A percentile compares a stretch with the other conserved stretches of the same genome.
Conservation (phyloP, 2,329 filamentous ascomycete species). For the Zelopaecilomyces penicillatus region DNA sequence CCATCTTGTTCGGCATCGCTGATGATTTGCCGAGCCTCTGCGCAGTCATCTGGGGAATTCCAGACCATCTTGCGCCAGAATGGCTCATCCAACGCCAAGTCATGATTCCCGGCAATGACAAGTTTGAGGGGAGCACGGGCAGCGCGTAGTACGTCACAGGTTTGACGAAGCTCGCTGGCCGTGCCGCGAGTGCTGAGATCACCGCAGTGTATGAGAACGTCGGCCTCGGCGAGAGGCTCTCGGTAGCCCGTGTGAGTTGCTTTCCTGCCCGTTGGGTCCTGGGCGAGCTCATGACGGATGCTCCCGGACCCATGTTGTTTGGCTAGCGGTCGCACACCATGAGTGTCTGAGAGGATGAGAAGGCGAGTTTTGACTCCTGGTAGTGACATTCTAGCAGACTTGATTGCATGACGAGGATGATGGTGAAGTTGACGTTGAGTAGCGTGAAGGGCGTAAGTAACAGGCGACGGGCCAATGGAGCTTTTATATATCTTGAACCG, state of each 20-base stretch:
- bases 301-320: not conserved
- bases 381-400: not conserved
- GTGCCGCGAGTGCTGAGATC: slow-evolving; percentile 38
- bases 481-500: no score
- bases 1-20: slow-evolving; percentile 25
- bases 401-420: not conserved
- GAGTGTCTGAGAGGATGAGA: slow-evolving; percentile 32
- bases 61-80: slow-evolving; percentile 10
- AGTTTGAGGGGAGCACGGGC: slow-evolving; percentile 44
- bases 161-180: slow-evolving; percentile 29
- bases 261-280: not conserved
- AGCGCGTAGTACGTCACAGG: slow-evolving; percentile 32
- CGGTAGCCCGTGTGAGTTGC: slow-evolving; percentile 20
- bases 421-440: not conserved
- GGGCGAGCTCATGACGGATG: no score
- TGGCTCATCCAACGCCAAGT: slow-evolving; percentile 32
- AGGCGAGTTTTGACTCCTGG: slow-evolving; percentile 26
- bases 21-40: slow-evolving; percentile 31
- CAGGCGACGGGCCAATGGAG: no score
- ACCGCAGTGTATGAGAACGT: slow-evolving; percentile 46
- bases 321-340: slow-evolving; percentile 17
- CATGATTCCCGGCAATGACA: slow-evolving; percentile 48
- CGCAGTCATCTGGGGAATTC: slow-evolving; percentile 13
- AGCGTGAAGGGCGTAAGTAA: no score
- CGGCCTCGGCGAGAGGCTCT: slow-evolving; percentile 25